These are phyloP conservation scores for Steccherinum ochraceum DNA, from an alignment of 768 basidiomycete genomes.

Conservation along the genomic window DNA sequence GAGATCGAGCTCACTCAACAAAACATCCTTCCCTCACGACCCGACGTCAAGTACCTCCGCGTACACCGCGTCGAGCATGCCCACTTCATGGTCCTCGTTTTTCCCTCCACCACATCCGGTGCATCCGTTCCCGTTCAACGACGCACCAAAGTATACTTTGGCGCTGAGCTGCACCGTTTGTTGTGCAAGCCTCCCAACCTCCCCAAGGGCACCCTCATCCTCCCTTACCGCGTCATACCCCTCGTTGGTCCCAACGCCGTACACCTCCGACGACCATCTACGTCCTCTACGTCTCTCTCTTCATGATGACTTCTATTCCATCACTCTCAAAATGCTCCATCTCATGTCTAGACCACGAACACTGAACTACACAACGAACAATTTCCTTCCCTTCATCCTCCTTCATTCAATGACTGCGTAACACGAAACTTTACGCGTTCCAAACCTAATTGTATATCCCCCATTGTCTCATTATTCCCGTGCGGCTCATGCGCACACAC, in stretches of 20 bases:
- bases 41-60: neutral
- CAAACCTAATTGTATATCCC: conserved; percentile 1
- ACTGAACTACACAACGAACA: neutral
- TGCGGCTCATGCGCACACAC: neutral
- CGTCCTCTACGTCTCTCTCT: neutral
- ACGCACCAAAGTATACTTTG: neutral
- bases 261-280: conserved; percentile 1
- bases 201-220: neutral
- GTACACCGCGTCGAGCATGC: neutral
- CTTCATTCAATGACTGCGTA: neutral
- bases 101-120: neutral
- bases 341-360: neutral
- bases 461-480: conserved; percentile 2
- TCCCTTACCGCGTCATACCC: neutral
- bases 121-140: neutral
- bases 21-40: no score
- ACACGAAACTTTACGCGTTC: neutral
- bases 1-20: neutral
- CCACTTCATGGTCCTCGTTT: neutral
- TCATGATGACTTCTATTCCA: neutral
- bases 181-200: neutral
- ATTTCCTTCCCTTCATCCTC: neutral
- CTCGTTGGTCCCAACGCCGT: neutral
- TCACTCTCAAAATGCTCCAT: neutral
- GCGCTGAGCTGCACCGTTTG: neutral